A percentile compares a stretch with the other conserved stretches of the same genome.
Conservation (phyloP, 2,329 filamentous ascomycete genomes). For the Penicillium sp. region DNA sequence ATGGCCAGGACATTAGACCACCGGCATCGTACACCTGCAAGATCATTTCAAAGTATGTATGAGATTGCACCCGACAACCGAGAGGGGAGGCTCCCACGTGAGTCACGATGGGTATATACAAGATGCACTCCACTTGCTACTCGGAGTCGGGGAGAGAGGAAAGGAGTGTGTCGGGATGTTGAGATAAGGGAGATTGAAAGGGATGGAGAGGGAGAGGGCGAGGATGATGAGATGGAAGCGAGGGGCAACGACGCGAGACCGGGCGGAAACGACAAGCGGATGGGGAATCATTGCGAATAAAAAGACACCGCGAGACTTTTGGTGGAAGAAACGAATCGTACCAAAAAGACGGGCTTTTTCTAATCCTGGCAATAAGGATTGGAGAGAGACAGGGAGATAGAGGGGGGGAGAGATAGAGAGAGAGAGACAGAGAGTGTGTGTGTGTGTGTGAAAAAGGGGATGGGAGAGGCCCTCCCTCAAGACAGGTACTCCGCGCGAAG, state of each 20-base stretch:
- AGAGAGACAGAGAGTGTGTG: too few relatives aligned
- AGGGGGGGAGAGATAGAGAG: too few relatives aligned
- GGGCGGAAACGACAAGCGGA: too few relatives aligned
- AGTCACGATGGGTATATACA: conserved; percentile 17
- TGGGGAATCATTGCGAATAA: conserved; percentile 19
- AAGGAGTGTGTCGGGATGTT: conserved; percentile 6
- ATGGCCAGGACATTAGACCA: conserved; percentile 19
- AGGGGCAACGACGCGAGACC: too few relatives aligned
- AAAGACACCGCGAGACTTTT: conserved; percentile 3
- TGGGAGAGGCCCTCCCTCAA: background rate
- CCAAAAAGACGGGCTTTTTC: conserved; percentile 26
- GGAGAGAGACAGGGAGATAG: too few relatives aligned
- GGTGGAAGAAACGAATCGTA: conserved; percentile 1
- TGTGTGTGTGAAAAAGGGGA: too few relatives aligned
- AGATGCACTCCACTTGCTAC: conserved; percentile 17
- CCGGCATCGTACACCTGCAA: conserved; percentile 26
- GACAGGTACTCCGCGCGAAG: conserved; percentile 29
- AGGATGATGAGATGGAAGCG: too few relatives aligned
- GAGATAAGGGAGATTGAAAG: background rate
- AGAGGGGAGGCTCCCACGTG: background rate
- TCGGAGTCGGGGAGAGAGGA: conserved; percentile 9
- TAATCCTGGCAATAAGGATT: conserved; percentile 17
- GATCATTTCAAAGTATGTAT: background rate
- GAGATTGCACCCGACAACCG: conserved; percentile 15
- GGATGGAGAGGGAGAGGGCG: conserved; percentile 1